Evolutionary conservation across 1,284 basidiomycete species (phyloP).

Genomic region (Jaminaea rosea): DNA sequence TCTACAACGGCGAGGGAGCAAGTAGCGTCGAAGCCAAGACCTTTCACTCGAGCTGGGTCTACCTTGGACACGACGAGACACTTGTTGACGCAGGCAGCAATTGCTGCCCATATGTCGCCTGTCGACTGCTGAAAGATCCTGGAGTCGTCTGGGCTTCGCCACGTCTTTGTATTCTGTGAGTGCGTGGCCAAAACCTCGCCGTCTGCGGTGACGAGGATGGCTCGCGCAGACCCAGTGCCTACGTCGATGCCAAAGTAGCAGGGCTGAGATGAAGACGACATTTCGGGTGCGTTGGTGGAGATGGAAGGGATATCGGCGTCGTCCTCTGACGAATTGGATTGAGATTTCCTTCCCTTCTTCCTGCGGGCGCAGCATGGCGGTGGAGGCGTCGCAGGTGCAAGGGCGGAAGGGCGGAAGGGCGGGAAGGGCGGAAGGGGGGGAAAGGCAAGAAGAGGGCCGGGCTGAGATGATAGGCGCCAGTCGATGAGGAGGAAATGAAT

Average conservation of each 20-base stretch:
- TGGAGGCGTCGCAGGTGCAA: too few relatives aligned
- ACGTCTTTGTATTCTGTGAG: slow-evolving; percentile 70
- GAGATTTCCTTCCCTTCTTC: too few relatives aligned
- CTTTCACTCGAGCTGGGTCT: slow-evolving; percentile 63
- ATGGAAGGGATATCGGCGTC: too few relatives aligned
- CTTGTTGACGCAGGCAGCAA: slow-evolving; percentile 62
- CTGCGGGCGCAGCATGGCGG: too few relatives aligned
- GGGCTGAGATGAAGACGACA: too few relatives aligned
- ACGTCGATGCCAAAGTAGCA: not conserved
- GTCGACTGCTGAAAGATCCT: slow-evolving; percentile 86
- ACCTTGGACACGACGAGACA: slow-evolving; percentile 62
- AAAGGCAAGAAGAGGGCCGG: too few relatives aligned
- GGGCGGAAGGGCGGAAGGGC: too few relatives aligned
- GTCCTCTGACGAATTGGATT: too few relatives aligned
- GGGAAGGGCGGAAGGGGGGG: too few relatives aligned
- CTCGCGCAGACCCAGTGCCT: slow-evolving; percentile 87
- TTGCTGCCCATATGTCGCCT: slow-evolving; percentile 64
- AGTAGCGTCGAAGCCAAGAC: slow-evolving; percentile 91
- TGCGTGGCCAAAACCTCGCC: slow-evolving; percentile 72
- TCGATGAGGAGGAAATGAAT: too few relatives aligned
- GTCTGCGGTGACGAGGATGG: slow-evolving; percentile 65
- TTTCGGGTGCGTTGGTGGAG: too few relatives aligned
- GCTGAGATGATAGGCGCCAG: too few relatives aligned
- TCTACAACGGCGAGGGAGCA: slow-evolving; percentile 87
- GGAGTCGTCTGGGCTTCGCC: slow-evolving; percentile 72